These are phyloP conservation scores for Neurospora sp. DNA, from an alignment of 2,329 filamentous ascomycete species.

Conservation along the genomic window DNA sequence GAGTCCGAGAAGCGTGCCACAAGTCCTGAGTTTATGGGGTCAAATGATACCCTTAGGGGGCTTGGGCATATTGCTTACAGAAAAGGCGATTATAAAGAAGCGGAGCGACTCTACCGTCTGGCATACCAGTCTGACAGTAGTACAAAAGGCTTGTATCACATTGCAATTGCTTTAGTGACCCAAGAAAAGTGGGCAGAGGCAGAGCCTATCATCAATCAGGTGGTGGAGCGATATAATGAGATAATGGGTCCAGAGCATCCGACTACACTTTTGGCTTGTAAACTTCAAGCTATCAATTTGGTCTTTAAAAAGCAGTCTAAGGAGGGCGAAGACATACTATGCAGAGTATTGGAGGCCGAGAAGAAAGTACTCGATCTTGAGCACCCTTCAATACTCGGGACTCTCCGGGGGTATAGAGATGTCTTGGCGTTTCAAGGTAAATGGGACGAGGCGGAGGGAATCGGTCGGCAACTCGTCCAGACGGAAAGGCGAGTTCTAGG, in stretches of 20 bases:
- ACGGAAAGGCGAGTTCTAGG: too few relatives aligned
- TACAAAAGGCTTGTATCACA: fast-evolving
- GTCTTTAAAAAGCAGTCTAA: background rate
- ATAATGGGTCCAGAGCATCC: background rate
- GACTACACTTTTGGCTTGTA: background rate
- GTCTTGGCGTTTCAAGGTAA: background rate
- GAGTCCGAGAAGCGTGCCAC: background rate
- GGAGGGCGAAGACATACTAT: background rate
- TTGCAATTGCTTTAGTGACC: fast-evolving
- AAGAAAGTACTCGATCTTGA: background rate
- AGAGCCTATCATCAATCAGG: background rate
- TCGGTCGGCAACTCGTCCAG: background rate
- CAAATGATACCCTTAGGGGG: background rate
- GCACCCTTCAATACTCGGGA: background rate
- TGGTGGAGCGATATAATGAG: background rate
- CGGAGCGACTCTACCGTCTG: background rate
- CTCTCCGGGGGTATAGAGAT: fast-evolving
- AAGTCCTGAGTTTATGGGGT: background rate
- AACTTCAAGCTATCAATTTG: background rate
- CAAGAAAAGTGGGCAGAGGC: background rate
- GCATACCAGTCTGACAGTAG: background rate
- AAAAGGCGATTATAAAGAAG: background rate
- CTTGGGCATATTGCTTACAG: background rate
- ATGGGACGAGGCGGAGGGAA: background rate
- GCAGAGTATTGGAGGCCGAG: background rate